These are phyloP conservation scores for Penicillium soppii DNA, from an alignment of 495 filamentous ascomycete genomes.

Conservation along the genomic window DNA sequence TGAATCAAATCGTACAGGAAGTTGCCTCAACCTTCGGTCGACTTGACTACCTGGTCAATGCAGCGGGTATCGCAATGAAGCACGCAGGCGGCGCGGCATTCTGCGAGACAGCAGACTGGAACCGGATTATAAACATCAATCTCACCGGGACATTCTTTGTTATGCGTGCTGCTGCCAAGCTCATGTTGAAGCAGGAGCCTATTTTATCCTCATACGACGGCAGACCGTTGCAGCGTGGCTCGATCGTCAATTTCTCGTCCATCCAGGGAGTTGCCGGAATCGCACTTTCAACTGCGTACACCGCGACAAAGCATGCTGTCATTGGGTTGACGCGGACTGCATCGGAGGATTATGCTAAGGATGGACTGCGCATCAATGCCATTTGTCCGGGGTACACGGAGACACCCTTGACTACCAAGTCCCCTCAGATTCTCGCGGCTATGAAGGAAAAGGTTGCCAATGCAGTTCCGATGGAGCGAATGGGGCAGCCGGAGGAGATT, in stretches of 20 bases:
- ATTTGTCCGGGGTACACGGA: conserved; percentile 47
- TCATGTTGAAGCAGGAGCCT: conserved; percentile 43
- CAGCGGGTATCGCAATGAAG: conserved; percentile 38
- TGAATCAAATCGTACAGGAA: conserved; percentile 27
- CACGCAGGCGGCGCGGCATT: conserved; percentile 33
- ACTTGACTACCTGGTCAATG: conserved; percentile 46
- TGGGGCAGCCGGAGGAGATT: conserved; percentile 41
- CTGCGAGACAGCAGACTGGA: conserved; percentile 30
- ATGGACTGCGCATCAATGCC: conserved; percentile 45
- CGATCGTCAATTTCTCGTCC: conserved; percentile 47
- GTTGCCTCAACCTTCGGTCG: conserved; percentile 30
- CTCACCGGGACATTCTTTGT: conserved; percentile 41
- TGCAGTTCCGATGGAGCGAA: conserved; percentile 40
- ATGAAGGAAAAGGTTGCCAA: conserved; percentile 26
- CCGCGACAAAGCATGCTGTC: conserved; percentile 34
- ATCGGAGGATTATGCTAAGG: conserved; percentile 43
- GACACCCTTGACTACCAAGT: conserved; percentile 36
- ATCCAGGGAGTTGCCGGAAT: conserved; percentile 32
- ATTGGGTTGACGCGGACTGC: conserved; percentile 36
- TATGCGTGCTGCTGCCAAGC: conserved; percentile 37
- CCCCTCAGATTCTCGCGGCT: conserved; percentile 22
- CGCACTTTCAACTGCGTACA: conserved; percentile 32
- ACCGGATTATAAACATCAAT: conserved; percentile 42
- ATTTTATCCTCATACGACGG: conserved; percentile 29
- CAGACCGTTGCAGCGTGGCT: conserved; percentile 24